These are phyloP conservation scores for Coffea eugenioides DNA, from an alignment of 257 asterid species.

Conservation along the genomic window DNA sequence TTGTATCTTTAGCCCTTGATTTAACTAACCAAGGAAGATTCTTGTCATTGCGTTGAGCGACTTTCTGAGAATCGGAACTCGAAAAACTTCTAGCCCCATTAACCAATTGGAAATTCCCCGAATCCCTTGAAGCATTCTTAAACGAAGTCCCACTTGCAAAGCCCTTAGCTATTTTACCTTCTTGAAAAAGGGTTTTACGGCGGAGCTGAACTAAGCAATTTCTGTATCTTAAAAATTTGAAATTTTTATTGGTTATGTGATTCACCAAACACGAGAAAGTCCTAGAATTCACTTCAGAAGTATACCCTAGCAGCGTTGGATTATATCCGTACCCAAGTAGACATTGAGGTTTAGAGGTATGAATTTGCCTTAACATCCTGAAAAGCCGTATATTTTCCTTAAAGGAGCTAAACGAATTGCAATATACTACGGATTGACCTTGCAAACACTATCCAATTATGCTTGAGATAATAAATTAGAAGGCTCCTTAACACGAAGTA, in stretches of 20 bases:
- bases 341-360: conserved; percentile 36
- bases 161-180: conserved; percentile 6
- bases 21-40: conserved; percentile 79
- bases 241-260: conserved; percentile 20
- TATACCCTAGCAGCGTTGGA: conserved; percentile 12
- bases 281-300: conserved; percentile 13
- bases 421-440: background rate
- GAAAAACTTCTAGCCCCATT: conserved; percentile 50
- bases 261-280: conserved; percentile 19
- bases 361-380: conserved; percentile 40
- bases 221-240: conserved; percentile 24
- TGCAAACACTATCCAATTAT: background rate
- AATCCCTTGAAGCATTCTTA: conserved; percentile 23
- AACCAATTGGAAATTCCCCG: conserved; percentile 29
- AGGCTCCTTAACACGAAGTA: too few species aligned
- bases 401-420: conserved; percentile 18
- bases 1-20: conserved; percentile 29
- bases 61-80: conserved; percentile 37
- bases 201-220: conserved; percentile 9
- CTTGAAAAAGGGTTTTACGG: background rate
- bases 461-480: background rate
- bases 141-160: conserved; percentile 22
- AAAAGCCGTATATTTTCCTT: conserved; percentile 25
- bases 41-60: conserved; percentile 42
- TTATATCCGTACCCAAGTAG: conserved; percentile 33